Base-by-base conservation (phyloP, 352 stramenopile species). In the Phytophthora litchii region DNA sequence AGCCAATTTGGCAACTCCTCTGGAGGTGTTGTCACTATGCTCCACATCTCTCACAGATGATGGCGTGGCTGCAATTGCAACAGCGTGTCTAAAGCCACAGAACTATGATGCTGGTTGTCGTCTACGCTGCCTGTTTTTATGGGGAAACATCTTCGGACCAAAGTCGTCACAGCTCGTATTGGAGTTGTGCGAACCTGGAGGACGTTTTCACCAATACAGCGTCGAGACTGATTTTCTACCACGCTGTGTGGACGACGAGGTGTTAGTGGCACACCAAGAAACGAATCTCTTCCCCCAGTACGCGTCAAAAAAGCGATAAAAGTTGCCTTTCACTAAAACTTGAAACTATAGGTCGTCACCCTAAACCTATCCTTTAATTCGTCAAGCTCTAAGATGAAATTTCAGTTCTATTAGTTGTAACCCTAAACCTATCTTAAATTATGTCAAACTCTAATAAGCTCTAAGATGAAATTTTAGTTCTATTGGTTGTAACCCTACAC, bases 101-200 rank as follows among this genome's bases (percentile, higher is more conserved):
- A 63, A 70, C 3, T 31, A 59, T 0, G 57, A 62, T 7, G 63
- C 71, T 10, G 50, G 27, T 3, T 72, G 55, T 21, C 60, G 35
- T 21, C 63, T 92, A 8, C 46, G 54, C 29, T 80, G 55, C 21
- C 56, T 92, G 36, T 38, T 90, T 25, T 67, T 92, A 7, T 92
- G 78, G 80, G 83, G 74, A 8, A 92, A 92, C 58, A 71, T 86
- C 54, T 92, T 90, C 60, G 80, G 80, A 16, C 40, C 48, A 6
- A 48, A 51, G 20, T 68, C 76, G 1, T 67, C 72, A 4, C 41
- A 27, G 17, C 41, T 79, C 1, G 75, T 89, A 44, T 17, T 76
- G 10, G 66, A 85, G 37, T 60, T 92, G 13, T 76, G 67, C 29
- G 49, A 57, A 7, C 45, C 54, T 7, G 64, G 54, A 4, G 70